A percentile compares a stretch with the other conserved stretches of the same genome.
Evolutionary conservation across 129 eudicot species (phyloP).

Genomic region (Cynara cardunculus): DNA sequence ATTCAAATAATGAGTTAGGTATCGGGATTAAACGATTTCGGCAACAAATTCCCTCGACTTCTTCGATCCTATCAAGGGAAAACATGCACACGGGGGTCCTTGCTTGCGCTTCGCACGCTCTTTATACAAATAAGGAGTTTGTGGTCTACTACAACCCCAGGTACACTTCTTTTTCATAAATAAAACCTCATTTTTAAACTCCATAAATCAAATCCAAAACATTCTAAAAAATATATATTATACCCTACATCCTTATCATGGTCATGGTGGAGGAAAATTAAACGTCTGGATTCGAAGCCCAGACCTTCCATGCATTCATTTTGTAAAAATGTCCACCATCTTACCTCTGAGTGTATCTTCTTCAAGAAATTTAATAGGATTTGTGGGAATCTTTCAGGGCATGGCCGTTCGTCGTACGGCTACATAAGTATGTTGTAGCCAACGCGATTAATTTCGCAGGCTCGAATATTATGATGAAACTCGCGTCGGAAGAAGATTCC

Average conservation of each 20-base stretch:
- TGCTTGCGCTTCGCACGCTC: constrained; percentile 68
- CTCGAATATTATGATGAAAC: constrained; percentile 54
- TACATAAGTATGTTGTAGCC: constrained; percentile 53
- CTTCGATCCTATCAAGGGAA: constrained; percentile 54
- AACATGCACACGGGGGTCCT: constrained; percentile 68
- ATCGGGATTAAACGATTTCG: constrained; percentile 58
- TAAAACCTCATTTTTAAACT: neutral
- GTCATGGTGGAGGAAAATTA: neutral
- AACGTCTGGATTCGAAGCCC: neutral
- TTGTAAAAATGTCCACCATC: neutral
- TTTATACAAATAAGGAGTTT: constrained; percentile 46
- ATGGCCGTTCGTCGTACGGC: constrained; percentile 54
- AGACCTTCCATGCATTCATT: neutral
- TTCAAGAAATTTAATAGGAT: neutral
- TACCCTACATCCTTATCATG: no score
- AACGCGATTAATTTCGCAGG: constrained; percentile 39
- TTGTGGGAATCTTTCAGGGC: constrained; percentile 35
- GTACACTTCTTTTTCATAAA: constrained; percentile 20
- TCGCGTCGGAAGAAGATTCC: constrained; percentile 60
- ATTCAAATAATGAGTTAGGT: constrained; percentile 45
- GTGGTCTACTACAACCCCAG: constrained; percentile 67
- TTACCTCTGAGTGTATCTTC: neutral
- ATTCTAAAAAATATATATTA: no score
- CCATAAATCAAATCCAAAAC: neutral
- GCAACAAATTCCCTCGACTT: constrained; percentile 32